These are phyloP conservation scores for Parathielavia hyrcaniae DNA, from an alignment of 495 filamentous ascomycete genomes.

Conservation along the genomic window DNA sequence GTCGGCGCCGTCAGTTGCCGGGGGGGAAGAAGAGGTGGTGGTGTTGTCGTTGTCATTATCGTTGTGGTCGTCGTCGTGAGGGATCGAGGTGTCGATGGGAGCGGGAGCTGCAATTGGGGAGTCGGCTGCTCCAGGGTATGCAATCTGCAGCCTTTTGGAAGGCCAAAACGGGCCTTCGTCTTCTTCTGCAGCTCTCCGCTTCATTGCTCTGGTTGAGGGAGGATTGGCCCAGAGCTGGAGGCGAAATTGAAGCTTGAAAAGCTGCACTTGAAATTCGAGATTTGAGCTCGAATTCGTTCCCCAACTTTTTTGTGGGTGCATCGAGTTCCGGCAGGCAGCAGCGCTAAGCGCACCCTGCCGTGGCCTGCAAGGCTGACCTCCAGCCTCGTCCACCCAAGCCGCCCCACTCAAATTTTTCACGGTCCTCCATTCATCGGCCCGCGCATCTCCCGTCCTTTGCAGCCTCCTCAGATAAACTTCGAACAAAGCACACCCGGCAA, in stretches of 20 bases:
- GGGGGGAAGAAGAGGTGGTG: background rate
- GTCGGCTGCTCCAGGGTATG: background rate
- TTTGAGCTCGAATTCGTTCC: constrained; percentile 6
- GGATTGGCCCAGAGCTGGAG: background rate
- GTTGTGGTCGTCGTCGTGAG: constrained; percentile 15
- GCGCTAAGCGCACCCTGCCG: background rate
- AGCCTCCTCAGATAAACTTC: constrained; percentile 8
- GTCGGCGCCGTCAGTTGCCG: background rate
- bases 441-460: constrained; percentile 12
- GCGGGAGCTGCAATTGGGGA: background rate
- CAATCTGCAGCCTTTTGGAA: constrained; percentile 12
- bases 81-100: constrained; percentile 10
- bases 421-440: constrained; percentile 23
- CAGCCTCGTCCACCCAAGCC: constrained; percentile 13
- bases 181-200: constrained; percentile 11
- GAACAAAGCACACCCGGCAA: constrained; percentile 1
- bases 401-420: constrained; percentile 31
- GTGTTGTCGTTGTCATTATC: constrained; percentile 11
- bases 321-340: constrained; percentile 19
- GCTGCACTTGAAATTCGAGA: constrained; percentile 2
- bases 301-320: constrained; percentile 26
- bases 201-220: constrained; percentile 13
- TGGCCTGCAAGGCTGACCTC: background rate
- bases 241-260: background rate
- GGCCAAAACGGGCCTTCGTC: background rate